Percentiles rank a stretch among this genome's conserved stretches.
Conservation (phyloP, 2,329 filamentous ascomycete species). For the Pseudogymnoascus sp. region DNA sequence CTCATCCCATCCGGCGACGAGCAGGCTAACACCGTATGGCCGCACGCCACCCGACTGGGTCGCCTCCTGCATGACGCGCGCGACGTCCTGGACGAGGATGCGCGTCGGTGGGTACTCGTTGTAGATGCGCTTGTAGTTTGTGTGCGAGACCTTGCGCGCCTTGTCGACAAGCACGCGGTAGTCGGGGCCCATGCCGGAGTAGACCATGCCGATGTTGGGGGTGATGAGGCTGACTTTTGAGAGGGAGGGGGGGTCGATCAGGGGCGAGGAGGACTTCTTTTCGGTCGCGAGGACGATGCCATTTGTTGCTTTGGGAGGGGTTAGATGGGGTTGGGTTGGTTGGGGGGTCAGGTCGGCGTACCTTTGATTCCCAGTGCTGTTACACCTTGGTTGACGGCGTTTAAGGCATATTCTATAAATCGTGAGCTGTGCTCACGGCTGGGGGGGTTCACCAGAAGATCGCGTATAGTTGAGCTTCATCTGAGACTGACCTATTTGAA, state of each 20-base stretch:
- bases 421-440: slow-evolving; percentile 15
- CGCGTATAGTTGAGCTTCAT: slow-evolving; percentile 4
- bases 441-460: slow-evolving; percentile 12
- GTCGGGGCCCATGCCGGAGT: slow-evolving; percentile 97
- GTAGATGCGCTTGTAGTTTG: slow-evolving; percentile 98
- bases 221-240: slow-evolving; percentile 98
- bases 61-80: slow-evolving; percentile 95
- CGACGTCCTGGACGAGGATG: slow-evolving; percentile 98
- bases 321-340: background rate
- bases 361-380: slow-evolving; percentile 98
- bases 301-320: slow-evolving; percentile 65
- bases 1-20: slow-evolving; percentile 97
- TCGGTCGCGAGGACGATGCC: slow-evolving; percentile 97
- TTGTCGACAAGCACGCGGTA: slow-evolving; percentile 97
- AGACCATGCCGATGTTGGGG: slow-evolving; percentile 99
- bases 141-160: slow-evolving; percentile 96
- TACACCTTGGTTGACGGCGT: slow-evolving; percentile 98
- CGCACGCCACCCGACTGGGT: slow-evolving; percentile 96
- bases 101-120: slow-evolving; percentile 99
- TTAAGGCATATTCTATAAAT: slow-evolving; percentile 85
- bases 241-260: slow-evolving; percentile 88
- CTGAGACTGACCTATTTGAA: slow-evolving; percentile 70
- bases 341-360: slow-evolving; percentile 31
- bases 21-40: slow-evolving; percentile 89
- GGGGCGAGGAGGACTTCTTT: slow-evolving; percentile 97